Evolutionary conservation across 441 rosid genomes (phyloP).

Genomic region (Corymbia calophylla): DNA sequence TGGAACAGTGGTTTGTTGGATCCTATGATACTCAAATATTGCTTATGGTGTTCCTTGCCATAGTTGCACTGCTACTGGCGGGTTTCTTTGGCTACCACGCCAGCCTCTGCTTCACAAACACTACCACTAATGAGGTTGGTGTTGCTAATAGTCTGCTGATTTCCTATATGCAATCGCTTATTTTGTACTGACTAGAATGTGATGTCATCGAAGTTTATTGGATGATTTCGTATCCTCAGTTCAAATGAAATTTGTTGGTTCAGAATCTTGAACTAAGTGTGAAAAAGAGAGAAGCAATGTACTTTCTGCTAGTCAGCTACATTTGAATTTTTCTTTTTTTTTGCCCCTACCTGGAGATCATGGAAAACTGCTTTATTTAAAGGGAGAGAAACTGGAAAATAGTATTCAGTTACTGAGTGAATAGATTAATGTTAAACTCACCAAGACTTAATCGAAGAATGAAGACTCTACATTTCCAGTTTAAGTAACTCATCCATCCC

Average conservation of each 20-base stretch:
- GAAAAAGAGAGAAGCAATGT: not conserved
- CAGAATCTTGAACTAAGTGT: not conserved
- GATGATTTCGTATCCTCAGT: not conserved
- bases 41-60: conserved; percentile 71
- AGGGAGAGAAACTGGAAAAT: not conserved
- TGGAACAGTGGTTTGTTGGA: conserved; percentile 74
- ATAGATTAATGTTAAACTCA: not conserved
- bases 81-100: conserved; percentile 81
- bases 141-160: not conserved
- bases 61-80: conserved; percentile 63
- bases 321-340: not conserved
- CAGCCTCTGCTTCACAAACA: conserved; percentile 69
- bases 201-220: not conserved
- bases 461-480: not conserved
- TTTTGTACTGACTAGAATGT: not conserved
- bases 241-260: not conserved
- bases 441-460: not conserved
- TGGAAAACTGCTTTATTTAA: not conserved
- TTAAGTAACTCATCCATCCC: not conserved
- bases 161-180: not conserved
- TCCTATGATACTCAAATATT: conserved; percentile 79
- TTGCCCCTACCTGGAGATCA: not conserved
- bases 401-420: not conserved
- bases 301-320: not conserved
- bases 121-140: conserved; percentile 83